Evolutionary conservation across 2,329 filamentous ascomycete species (phyloP), one percentile per base, ranked within the genome.

Genomic region (Cordyceps militaris): DNA sequence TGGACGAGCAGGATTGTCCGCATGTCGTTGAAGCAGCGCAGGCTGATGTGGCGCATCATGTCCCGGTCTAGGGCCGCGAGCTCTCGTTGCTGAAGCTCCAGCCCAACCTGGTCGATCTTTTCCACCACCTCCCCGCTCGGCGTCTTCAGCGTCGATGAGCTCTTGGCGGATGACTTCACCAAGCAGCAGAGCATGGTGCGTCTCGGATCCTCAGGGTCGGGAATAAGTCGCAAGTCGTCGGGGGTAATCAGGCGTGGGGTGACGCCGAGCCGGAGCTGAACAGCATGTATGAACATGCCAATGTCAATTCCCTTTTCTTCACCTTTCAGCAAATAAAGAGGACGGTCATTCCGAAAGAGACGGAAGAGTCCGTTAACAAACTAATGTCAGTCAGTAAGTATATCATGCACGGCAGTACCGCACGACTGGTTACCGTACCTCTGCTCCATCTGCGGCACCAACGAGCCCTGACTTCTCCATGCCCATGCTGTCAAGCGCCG

Each of bases 1-100:
- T 76, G 73, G 1, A 73, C 68, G 1, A 76, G 61, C 7, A 75
- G 61, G 4, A 76, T 64, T 0, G 73, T 76, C 0, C 72, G 68
- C 61, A 76, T 64, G 56, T 76, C 72, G 40, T 76, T 76, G 56
- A 74, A 70, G 53, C 73, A 74, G 11, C 68, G 64, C 1, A 73
- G 61, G 34, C 69, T 67, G 26, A 75, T 34, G 44, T 74, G 67
- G 0, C 66, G 69, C 7, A 73, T 58, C 9, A 74, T 62, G 19
- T 71, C 65, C 0, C 64, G 62, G 0, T 65, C 62, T 1, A 76
- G 30, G 0, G 61, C 64, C 1, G 66, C 53, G 0, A 76, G 61
- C 61, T 76, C 73, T 0, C 66, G 66, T 38, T 75, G 73, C 28
- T 71, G 70, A 21, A 76, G 58, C 63, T 76, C 73, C 4, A 76